Evolutionary conservation across 495 filamentous ascomycete species (phyloP).

Genomic region (Penicillium nucicola): DNA sequence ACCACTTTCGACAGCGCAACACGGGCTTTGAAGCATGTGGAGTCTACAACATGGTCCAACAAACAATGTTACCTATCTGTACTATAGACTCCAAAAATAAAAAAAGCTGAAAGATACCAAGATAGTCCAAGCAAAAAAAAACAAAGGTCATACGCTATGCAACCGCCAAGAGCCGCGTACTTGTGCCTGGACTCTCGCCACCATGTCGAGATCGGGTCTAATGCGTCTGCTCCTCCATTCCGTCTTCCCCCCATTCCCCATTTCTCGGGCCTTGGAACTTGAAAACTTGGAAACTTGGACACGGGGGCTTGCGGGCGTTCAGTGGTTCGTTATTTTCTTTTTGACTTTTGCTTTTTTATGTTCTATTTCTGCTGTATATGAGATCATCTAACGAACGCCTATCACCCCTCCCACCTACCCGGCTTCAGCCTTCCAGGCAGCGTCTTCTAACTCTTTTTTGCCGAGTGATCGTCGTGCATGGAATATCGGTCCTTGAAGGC

Average conservation of each 20-base stretch:
- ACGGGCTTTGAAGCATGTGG: constrained; percentile 1
- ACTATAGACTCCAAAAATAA: background rate
- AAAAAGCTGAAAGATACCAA: too few species aligned
- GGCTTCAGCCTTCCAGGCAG: too few species aligned
- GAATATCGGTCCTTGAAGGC: background rate
- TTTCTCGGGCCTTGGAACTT: background rate
- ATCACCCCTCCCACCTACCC: background rate
- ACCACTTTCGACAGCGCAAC: background rate
- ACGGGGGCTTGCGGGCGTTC: too few species aligned
- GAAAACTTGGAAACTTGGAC: too few species aligned
- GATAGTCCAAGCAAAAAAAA: too few species aligned
- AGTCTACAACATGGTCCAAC: background rate
- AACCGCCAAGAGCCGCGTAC: constrained; percentile 9
- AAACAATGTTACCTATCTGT: too few species aligned
- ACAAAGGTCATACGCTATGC: background rate
- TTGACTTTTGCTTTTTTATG: background rate
- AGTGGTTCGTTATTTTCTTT: background rate
- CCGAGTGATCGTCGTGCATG: background rate
- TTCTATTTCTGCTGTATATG: too few species aligned
- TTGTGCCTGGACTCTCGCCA: background rate
- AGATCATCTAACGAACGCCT: too few species aligned
- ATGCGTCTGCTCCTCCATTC: background rate
- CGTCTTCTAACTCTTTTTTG: too few species aligned
- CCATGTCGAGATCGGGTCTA: background rate
- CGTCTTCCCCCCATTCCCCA: constrained; percentile 14